These are phyloP conservation scores for Acrodontium crateriforme DNA, from an alignment of 2,329 filamentous ascomycete species.

Conservation along the genomic window DNA sequence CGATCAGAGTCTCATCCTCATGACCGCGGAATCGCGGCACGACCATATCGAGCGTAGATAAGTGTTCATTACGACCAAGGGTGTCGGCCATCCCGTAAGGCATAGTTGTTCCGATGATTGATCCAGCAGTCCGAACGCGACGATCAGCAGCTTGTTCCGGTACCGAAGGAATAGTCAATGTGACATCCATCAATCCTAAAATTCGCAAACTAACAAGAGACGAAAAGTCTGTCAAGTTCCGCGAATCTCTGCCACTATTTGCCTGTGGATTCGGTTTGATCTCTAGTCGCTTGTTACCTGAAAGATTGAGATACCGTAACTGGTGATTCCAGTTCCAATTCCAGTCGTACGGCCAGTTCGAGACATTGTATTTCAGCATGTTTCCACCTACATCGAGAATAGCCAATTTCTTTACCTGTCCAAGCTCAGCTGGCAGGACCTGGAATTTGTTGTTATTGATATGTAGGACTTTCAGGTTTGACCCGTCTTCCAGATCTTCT, in stretches of 20 bases:
- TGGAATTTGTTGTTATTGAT: constrained; percentile 98
- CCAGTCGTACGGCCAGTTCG: constrained; percentile 98
- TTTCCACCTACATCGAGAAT: constrained; percentile 94
- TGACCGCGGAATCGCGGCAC: constrained; percentile 82
- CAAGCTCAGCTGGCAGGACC: constrained; percentile 86
- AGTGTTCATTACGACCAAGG: constrained; percentile 79
- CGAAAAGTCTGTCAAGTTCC: constrained; percentile 81
- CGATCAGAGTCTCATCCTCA: constrained; percentile 78
- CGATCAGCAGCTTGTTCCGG: constrained; percentile 92
- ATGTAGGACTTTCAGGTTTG: constrained; percentile 74
- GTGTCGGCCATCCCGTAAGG: constrained; percentile 97
- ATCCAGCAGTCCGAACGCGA: constrained; percentile 93
- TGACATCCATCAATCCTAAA: constrained; percentile 94
- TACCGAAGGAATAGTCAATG: constrained; percentile 80
- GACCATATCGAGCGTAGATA: constrained; percentile 91
- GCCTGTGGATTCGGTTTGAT: constrained; percentile 56
- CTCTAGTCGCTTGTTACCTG: constrained; percentile 89
- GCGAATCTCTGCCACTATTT: constrained; percentile 40
- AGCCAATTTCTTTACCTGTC: constrained; percentile 80
- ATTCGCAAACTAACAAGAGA: constrained; percentile 72
- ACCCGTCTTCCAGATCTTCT: constrained; percentile 85
- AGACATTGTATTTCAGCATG: constrained; percentile 92
- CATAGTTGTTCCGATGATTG: constrained; percentile 65
- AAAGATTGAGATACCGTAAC: constrained; percentile 86
- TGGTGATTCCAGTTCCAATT: constrained; percentile 99